These are phyloP conservation scores for Fusarium sambucinum DNA, from an alignment of 2,329 filamentous ascomycete species.

Conservation along the genomic window DNA sequence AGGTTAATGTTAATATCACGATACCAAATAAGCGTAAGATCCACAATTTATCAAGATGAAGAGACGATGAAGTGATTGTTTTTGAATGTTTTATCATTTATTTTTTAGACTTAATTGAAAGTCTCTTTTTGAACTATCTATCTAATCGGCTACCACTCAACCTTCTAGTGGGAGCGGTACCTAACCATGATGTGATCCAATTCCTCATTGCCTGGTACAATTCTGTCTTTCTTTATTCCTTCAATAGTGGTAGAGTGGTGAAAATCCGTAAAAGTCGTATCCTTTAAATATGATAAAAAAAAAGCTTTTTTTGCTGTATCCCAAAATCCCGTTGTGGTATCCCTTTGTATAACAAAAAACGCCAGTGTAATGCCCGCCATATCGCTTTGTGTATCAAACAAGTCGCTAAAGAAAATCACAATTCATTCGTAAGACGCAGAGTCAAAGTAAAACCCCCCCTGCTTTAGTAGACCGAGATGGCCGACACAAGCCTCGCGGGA, in stretches of 20 bases:
- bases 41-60: conserved; percentile 16
- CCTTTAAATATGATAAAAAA: conserved; percentile 29
- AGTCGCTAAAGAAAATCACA: conserved; percentile 45
- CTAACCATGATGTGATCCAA: conserved; percentile 30
- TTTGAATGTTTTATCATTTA: conserved; percentile 42
- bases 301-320: conserved; percentile 40
- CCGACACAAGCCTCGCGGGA: conserved; percentile 63
- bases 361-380: conserved; percentile 48
- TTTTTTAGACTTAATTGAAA: conserved; percentile 19
- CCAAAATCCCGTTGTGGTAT: conserved; percentile 49
- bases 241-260: conserved; percentile 40
- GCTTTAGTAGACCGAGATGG: conserved; percentile 68
- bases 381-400: conserved; percentile 46
- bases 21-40: not conserved
- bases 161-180: conserved; percentile 42
- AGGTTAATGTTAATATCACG: conserved; percentile 9
- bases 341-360: conserved; percentile 44
- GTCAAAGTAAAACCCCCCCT: conserved; percentile 17
- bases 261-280: conserved; percentile 26
- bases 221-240: conserved; percentile 26
- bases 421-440: conserved; percentile 26
- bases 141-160: conserved; percentile 44
- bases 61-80: conserved; percentile 17
- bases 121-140: conserved; percentile 45
- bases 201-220: conserved; percentile 35